Percentiles rank a stretch among this genome's conserved stretches.
Evolutionary conservation across 345 rosid species (phyloP).

Genomic region (Populus alba): DNA sequence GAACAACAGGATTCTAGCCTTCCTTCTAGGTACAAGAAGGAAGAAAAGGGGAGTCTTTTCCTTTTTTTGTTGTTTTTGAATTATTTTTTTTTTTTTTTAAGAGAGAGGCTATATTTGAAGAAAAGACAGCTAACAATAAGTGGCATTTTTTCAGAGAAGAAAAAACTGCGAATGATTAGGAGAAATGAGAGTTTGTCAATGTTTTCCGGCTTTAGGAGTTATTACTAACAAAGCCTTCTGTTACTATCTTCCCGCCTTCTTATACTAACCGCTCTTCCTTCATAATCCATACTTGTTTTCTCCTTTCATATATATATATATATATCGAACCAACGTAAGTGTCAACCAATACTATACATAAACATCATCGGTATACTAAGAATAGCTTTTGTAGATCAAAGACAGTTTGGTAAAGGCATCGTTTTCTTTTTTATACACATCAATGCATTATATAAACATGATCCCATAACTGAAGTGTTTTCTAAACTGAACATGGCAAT

Average conservation of each 20-base stretch:
- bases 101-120: neutral
- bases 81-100: neutral
- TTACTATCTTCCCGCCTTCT: neutral
- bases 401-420: too few species aligned
- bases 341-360: too few species aligned
- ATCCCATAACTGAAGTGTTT: too few species aligned
- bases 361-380: too few species aligned
- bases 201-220: constrained; percentile 10
- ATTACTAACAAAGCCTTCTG: neutral
- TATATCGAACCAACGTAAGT: too few species aligned
- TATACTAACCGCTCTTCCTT: neutral
- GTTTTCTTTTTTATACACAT: too few species aligned
- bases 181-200: constrained; percentile 27
- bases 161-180: constrained; percentile 34
- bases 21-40: neutral
- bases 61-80: neutral
- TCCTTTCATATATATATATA: too few species aligned
- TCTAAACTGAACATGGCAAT: neutral
- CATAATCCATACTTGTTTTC: neutral
- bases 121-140: neutral
- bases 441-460: neutral
- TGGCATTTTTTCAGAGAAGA: constrained; percentile 26
- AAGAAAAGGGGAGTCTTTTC: neutral
- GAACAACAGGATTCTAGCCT: neutral
- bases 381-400: too few species aligned